Evolutionary conservation across 345 rosid species (phyloP), one percentile per base, ranked within the genome.

Genomic region (Odontarrhena argentea): DNA sequence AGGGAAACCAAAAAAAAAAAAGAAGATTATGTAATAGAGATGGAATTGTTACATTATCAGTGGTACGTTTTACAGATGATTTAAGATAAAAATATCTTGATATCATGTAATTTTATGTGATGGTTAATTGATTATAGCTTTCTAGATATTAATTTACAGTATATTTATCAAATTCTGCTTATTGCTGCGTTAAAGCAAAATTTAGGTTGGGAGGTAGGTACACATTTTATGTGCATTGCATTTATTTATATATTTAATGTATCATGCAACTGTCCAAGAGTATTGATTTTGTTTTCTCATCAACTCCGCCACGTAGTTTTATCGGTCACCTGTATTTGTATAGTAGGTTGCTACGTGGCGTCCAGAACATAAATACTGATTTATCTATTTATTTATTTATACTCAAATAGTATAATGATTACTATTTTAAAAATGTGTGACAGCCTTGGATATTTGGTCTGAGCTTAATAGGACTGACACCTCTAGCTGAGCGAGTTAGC

Each of bases 401-500:
- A 32, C 5, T 28, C 32, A 28, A 2, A 28, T 28, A n/a, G n/a
- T n/a, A 4, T 2, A 3, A 28, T 28, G 9, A 36, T 11, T 7
- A 12, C 6, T 7, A 2, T 35, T 35, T 36, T 40, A 9, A 42
- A 25, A 46, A 37, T 13, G 5, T 67, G 34, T 24, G 41, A 58
- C 96, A 90, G 98, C 83, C 92, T 3, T 88, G 91, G 88, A 52
- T 93, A n/a, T 93, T 93, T 73, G 96, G 77, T 40, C 71, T 93
- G 74, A 90, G 97, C 81, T 78, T 93, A 69, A 85, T 85, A 7
- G 98, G 96, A 36, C 79, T 88, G 26, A 81, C 87, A 28, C 94
- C 97, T 44, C 84, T 93, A 7, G 98, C 97, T 1, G 97, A 93
- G 67, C 85, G 98, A 49, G 84, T 93, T 77, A 88, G 98, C 84